Evolutionary conservation across 768 basidiomycete genomes (phyloP), one percentile per base, ranked within the genome.

Genomic region (Hemileccinum impolitum): DNA sequence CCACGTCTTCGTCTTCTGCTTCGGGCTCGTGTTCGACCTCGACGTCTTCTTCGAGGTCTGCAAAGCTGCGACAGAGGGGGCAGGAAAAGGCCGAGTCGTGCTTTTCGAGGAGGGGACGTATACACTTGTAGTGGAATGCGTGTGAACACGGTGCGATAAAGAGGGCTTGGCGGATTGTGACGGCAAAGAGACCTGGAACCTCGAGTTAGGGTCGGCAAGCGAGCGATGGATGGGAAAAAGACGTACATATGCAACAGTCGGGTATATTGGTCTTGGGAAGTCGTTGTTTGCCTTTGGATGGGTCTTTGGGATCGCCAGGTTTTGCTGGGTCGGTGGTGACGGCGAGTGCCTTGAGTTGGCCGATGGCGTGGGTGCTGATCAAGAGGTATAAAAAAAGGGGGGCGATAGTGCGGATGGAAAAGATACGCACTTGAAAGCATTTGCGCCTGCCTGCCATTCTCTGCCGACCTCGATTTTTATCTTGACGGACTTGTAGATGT

Each of bases 71-170:
- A 67, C 95, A 99, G 7, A 99, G 79, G 0, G 95, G 95, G 61
- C 95, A 99, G 13, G 84, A 89, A 72, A 98, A 99, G 6, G 90
- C 88, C 0, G 94, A 91, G 58, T 94, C 84, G 68, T 97, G 92
- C n/a, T 79, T 70, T 56, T 90, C 80, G 37, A 97, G 77, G 11
- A 98, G 76, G 2, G 94, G 95, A 1, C 93, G 81, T 51, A 99
- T 94, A 67, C 95, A 97, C 69, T 97, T 98, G 80, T 90, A 93
- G 72, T 94, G 91, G 75, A 90, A 92, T 0, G 93, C 85, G 67
- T 99, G 95, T 1, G 91, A 94, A 70, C 95, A 99, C 0, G 95
- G 95, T 25, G 95, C 93, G 63, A 99, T 94, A 74, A 99, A 97
- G 41, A 98, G 81, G 0, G 93, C 89, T 69, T 99, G 95, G 53